phyloP scores from a whole-genome alignment of 2,329 filamentous ascomycete genomes.

The Fusarium nygamai region DNA sequence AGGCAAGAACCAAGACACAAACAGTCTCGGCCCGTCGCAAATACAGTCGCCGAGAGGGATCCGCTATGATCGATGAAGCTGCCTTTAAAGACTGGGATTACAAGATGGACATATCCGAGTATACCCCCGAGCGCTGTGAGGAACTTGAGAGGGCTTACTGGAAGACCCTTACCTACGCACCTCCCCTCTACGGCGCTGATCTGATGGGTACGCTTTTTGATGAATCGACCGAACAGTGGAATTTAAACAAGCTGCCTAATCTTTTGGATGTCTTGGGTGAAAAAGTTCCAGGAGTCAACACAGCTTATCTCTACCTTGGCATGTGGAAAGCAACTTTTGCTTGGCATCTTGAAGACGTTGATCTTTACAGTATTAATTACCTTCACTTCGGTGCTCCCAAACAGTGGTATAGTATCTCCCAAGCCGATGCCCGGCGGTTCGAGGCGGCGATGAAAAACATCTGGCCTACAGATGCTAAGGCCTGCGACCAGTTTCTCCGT shows the following conservation, averaged over 20 bases:
- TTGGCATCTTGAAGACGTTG: conserved; percentile 98
- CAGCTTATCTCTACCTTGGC: conserved; percentile 94
- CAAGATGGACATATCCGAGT: conserved; percentile 86
- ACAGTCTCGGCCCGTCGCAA: conserved; percentile 89
- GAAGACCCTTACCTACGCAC: conserved; percentile 96
- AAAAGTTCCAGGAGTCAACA: conserved; percentile 97
- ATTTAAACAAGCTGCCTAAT: conserved; percentile 93
- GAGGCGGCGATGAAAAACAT: conserved; percentile 95
- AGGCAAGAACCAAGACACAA: conserved; percentile 69
- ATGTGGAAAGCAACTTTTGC: conserved; percentile 99
- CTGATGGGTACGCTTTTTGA: conserved; percentile 96
- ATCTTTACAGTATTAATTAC: conserved; percentile 99
- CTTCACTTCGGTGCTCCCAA: conserved; percentile 98
- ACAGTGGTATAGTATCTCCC: conserved; percentile 99
- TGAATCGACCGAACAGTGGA: conserved; percentile 86
- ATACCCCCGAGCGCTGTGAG: conserved; percentile 89
- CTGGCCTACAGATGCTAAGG: conserved; percentile 95
- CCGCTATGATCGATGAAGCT: conserved; percentile 85
- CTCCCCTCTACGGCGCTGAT: conserved; percentile 94
- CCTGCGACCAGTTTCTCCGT: conserved; percentile 93
- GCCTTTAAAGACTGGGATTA: conserved; percentile 94
- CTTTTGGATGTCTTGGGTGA: conserved; percentile 92
- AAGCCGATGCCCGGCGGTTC: conserved; percentile 91
- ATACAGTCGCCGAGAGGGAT: conserved; percentile 81
- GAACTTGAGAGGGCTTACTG: conserved; percentile 96